Evolutionary conservation across 1,284 basidiomycete species (phyloP), one percentile per base, ranked within the genome.

Genomic region (Xerocomus minutiporus): DNA sequence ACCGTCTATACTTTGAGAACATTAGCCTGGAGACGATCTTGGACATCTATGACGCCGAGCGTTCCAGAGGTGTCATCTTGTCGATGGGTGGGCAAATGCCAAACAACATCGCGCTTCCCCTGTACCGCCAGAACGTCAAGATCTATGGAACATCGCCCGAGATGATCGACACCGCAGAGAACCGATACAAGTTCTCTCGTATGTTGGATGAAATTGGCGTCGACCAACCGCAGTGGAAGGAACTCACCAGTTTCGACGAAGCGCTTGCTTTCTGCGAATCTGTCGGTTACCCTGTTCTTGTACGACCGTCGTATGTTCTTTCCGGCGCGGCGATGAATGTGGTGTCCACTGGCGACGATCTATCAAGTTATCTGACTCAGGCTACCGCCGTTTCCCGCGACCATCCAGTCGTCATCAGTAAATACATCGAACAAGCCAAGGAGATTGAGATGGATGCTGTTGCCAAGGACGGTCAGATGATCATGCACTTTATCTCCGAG

Each of bases 371-470:
- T 72, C 80, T 99, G 57, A 90, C 89, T 8, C 94, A 94, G 73
- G 96, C 96, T n/a, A 88, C 95, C 12, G 93, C 92, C 50, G 94
- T 99, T 54, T 98, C 97, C 51, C 86, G 94, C 53, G 96, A 98
- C 50, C 91, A 98, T 68, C 96, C 97, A 1, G 96, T 98, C 57
- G 97, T 99, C 61, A 98, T 98, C 73, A 92, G 93, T 59, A 98
- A 98, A 74, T 99, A 97, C 75, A 97, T 99, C 68, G 96, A 99
- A 72, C 92, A 96, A 67, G 96, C 96, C 43, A 98, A 99, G 79
- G 97, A 99, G 75, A 99, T 98, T 62, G 97, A 99, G 78, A 97
- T 99, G 93, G 96, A 99, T 68, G 96, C 97, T 25, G 86, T 99
- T 41, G 97, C 97, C 48, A 91, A 89, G 73, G 92, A 95, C 65